A percentile compares a stretch with the other conserved stretches of the same genome.
Evolutionary conservation across 345 rosid species (phyloP).

Genomic region (Citrus cavaleriei): DNA sequence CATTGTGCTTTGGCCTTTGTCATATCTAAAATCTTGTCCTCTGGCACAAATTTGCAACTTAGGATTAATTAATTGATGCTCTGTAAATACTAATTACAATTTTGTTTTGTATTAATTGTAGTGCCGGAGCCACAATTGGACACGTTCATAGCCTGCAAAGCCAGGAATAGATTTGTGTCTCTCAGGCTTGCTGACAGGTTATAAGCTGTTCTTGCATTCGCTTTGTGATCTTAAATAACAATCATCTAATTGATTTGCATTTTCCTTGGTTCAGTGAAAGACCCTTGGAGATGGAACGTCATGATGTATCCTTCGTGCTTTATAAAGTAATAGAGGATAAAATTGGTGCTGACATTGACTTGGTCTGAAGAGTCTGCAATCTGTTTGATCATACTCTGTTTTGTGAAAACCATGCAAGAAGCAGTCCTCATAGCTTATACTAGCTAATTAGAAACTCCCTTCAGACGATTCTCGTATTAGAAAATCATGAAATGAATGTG

Average conservation of each 20-base stretch:
- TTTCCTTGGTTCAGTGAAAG: constrained; percentile 29
- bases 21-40: neutral
- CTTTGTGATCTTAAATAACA: neutral
- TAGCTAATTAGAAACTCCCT: neutral
- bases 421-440: no score
- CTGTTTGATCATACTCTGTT: neutral
- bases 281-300: constrained; percentile 31
- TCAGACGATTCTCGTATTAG: neutral
- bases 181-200: constrained; percentile 38
- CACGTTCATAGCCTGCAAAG: constrained; percentile 67
- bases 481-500: neutral
- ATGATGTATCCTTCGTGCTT: constrained; percentile 24
- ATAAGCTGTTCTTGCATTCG: neutral
- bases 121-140: constrained; percentile 67
- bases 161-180: constrained; percentile 40
- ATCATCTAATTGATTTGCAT: neutral
- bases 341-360: constrained; percentile 20
- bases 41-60: neutral
- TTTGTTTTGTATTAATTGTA: constrained; percentile 13
- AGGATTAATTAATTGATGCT: neutral
- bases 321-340: constrained; percentile 24
- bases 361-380: constrained; percentile 17
- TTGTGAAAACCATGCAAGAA: neutral
- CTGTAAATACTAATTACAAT: neutral
- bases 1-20: neutral